Evolutionary conservation across 768 basidiomycete species (phyloP), one percentile per base, ranked within the genome.

Genomic region (Boletus subparvulus): DNA sequence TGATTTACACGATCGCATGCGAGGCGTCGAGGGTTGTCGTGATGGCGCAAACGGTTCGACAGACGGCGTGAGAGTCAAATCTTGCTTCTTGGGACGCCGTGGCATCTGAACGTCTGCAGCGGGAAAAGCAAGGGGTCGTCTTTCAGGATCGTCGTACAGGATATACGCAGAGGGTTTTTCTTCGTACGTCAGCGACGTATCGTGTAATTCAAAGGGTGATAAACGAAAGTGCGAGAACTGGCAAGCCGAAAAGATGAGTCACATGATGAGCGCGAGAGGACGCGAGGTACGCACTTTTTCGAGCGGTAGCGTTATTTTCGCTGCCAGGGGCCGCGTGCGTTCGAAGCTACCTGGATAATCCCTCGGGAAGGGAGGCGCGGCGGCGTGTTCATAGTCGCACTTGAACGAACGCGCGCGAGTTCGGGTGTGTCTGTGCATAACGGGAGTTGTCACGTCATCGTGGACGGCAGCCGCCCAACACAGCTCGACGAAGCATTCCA

Each of bases 401-500:
- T 63, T 68, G 59, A 59, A 58, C 52, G 67, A 63, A 30, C 54
- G 63, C 19, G 58, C 45, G 9, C 59, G 57, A 1, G 56, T 44
- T 1, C 63, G 63, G 9, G 21, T 26, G 16, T 30, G 37, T 11
- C 26, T 32, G 24, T 43, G 51, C 33, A 45, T 21, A 6, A 45
- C 8, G 13, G 54, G 44, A 11, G 36, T n/a, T 0, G 49, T 30
- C 16, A 52, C 44, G 37, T 73, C 44, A 1, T 73, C 73, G 4
- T 60, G 36, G 24, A 79, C 68, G 28, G 75, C 75, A 21, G 61
- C 52, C 2, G 65, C 63, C 73, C 78, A 79, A 47, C 78, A 79
- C 11, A 72, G 47, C 16, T 78, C 78, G 9, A 68, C 69, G 56
- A 79, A 79, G 14, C 70, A 72, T 17, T 73, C 73, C 37, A 68